phyloP scores from a whole-genome alignment of 1,139 yeast species.

The Debaryomyces udenii region DNA sequence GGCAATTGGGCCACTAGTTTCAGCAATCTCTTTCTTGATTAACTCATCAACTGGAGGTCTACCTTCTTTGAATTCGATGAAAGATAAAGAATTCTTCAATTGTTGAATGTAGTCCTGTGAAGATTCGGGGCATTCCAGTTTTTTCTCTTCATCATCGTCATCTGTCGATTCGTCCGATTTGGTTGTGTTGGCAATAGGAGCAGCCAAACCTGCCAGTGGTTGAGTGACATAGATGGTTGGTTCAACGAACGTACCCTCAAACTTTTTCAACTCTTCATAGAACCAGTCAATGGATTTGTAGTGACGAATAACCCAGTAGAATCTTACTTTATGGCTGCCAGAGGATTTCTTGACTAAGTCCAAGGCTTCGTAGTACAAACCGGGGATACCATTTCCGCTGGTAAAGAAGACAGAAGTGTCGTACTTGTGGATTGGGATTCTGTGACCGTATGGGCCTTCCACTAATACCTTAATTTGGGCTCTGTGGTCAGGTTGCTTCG shows the following conservation, averaged over 20 bases:
- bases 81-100: slow-evolving; percentile 24
- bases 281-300: slow-evolving; percentile 37
- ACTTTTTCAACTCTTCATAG: slow-evolving; percentile 31
- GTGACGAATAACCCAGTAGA: slow-evolving; percentile 43
- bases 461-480: slow-evolving; percentile 34
- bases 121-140: slow-evolving; percentile 8
- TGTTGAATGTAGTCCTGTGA: slow-evolving; percentile 17
- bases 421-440: slow-evolving; percentile 30
- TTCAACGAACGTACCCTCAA: slow-evolving; percentile 27
- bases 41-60: slow-evolving; percentile 46
- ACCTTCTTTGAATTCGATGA: slow-evolving; percentile 35
- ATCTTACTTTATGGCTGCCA: slow-evolving; percentile 27
- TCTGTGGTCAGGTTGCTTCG: slow-evolving; percentile 27
- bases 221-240: slow-evolving; percentile 36
- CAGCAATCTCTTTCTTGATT: slow-evolving; percentile 35
- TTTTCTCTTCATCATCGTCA: slow-evolving; percentile 9
- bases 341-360: slow-evolving; percentile 24
- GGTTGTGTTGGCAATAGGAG: slow-evolving; percentile 11
- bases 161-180: slow-evolving; percentile 5
- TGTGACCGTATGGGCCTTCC: slow-evolving; percentile 48
- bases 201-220: slow-evolving; percentile 25
- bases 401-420: slow-evolving; percentile 40
- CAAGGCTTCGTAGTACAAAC: slow-evolving; percentile 42
- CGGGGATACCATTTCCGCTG: slow-evolving; percentile 51
- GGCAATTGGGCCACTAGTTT: slow-evolving; percentile 36